Percentiles rank a stretch among this genome's conserved stretches.
Evolutionary conservation across 345 rosid genomes (phyloP).

Genomic region (Murraya koenigii): DNA sequence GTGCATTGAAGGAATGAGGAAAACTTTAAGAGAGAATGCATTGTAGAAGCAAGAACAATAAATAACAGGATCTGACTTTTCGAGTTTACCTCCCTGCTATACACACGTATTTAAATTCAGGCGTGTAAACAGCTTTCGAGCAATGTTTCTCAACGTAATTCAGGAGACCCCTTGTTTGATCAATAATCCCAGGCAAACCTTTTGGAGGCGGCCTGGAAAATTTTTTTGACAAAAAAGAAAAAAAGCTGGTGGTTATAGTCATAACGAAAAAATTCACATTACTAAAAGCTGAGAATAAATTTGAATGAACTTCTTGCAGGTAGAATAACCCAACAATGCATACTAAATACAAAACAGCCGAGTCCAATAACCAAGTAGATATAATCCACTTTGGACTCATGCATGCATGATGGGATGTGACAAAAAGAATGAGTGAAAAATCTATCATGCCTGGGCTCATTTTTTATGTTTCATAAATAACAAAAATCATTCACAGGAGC

Average conservation of each 20-base stretch:
- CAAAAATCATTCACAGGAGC: slow-evolving; percentile 3
- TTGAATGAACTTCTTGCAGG: neutral
- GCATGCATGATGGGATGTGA: neutral
- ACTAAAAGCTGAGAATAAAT: too few species aligned
- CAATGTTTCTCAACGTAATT: slow-evolving; percentile 69
- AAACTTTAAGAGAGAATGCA: neutral
- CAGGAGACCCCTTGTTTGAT: slow-evolving; percentile 94
- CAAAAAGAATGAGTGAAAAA: neutral
- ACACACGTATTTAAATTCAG: slow-evolving; percentile 79
- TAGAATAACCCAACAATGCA: neutral
- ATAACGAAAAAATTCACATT: neutral
- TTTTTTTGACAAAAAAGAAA: neutral
- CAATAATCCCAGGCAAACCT: slow-evolving; percentile 72
- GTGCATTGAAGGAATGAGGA: neutral
- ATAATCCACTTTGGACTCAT: neutral
- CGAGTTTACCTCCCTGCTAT: slow-evolving; percentile 76
- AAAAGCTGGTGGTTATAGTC: neutral
- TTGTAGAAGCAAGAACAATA: neutral
- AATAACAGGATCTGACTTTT: neutral
- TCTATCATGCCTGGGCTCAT: neutral
- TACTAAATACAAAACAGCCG: neutral
- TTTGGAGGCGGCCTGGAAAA: slow-evolving; percentile 81
- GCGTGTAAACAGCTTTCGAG: slow-evolving; percentile 68
- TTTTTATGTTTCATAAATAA: too few species aligned
- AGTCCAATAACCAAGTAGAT: neutral